phyloP scores from a whole-genome alignment of 2,329 filamentous ascomycete genomes.

The Hypoxylon sp. region DNA sequence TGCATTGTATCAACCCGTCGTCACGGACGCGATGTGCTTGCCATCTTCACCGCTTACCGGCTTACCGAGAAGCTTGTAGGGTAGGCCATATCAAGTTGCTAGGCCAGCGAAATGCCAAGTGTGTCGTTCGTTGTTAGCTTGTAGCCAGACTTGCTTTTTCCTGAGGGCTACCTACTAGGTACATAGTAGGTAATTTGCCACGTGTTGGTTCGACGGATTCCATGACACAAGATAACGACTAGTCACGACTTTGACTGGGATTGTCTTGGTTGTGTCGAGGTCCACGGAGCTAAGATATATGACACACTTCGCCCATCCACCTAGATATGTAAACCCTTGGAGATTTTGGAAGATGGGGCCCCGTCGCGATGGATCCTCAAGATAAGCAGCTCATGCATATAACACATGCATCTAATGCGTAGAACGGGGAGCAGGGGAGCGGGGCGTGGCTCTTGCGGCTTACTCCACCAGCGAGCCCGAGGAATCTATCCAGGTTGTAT shows the following conservation, averaged over 20 bases:
- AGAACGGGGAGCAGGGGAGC: slow-evolving; percentile 6
- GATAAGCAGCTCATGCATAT: neutral
- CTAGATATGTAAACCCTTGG: neutral
- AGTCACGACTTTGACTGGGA: neutral
- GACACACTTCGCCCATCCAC: neutral
- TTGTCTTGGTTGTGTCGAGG: neutral
- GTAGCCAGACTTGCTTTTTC: neutral
- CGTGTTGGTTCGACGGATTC: too few species aligned
- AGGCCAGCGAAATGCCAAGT: neutral
- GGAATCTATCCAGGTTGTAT: slow-evolving; percentile 23
- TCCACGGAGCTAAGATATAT: neutral
- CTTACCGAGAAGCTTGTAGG: neutral
- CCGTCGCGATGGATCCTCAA: neutral
- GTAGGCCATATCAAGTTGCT: neutral
- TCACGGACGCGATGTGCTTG: neutral
- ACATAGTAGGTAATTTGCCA: too few species aligned
- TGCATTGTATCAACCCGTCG: neutral
- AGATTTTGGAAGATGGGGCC: neutral
- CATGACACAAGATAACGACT: neutral
- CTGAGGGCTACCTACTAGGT: too few species aligned
- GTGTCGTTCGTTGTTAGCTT: neutral
- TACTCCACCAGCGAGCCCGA: slow-evolving; percentile 32
- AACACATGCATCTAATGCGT: slow-evolving; percentile 17
- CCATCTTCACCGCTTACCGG: neutral
- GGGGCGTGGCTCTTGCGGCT: slow-evolving; percentile 18